Conservation (phyloP, 2,329 filamentous ascomycete species). For the Trichoderma harzianum region DNA sequence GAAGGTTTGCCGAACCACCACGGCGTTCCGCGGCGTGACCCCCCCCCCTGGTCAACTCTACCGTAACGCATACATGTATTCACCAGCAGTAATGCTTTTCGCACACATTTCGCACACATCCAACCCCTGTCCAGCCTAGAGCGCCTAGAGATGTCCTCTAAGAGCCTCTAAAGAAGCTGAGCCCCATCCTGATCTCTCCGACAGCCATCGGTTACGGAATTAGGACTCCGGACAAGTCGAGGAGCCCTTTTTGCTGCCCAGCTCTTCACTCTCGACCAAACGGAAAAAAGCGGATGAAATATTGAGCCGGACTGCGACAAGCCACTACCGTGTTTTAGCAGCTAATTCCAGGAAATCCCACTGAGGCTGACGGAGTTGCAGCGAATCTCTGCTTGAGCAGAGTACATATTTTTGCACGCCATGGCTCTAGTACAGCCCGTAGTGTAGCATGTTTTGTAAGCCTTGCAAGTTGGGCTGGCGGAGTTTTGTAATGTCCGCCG, state of each 20-base stretch:
- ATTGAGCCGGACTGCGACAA: constrained; percentile 3
- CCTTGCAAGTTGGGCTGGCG: neutral
- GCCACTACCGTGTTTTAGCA: neutral
- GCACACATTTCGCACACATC: neutral
- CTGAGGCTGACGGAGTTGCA: neutral
- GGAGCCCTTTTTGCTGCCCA: neutral
- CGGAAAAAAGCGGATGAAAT: constrained; percentile 12
- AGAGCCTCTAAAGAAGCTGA: neutral
- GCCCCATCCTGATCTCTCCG: neutral
- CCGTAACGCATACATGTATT: neutral
- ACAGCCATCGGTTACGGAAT: neutral
- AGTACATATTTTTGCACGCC: neutral
- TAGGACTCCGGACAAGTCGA: neutral
- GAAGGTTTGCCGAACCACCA: neutral
- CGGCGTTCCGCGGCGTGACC: neutral
- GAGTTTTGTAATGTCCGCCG: constrained; percentile 13
- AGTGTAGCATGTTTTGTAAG: neutral
- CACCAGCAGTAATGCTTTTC: neutral
- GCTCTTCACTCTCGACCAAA: neutral
- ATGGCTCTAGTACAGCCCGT: neutral
- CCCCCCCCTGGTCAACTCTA: neutral
- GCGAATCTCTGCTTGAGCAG: neutral
- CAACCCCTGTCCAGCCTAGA: neutral
- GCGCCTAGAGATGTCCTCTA: neutral
- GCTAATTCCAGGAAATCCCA: neutral